These are phyloP conservation scores for Volvox reticuliferus DNA, from an alignment of 139 green algal species.

Conservation along the genomic window DNA sequence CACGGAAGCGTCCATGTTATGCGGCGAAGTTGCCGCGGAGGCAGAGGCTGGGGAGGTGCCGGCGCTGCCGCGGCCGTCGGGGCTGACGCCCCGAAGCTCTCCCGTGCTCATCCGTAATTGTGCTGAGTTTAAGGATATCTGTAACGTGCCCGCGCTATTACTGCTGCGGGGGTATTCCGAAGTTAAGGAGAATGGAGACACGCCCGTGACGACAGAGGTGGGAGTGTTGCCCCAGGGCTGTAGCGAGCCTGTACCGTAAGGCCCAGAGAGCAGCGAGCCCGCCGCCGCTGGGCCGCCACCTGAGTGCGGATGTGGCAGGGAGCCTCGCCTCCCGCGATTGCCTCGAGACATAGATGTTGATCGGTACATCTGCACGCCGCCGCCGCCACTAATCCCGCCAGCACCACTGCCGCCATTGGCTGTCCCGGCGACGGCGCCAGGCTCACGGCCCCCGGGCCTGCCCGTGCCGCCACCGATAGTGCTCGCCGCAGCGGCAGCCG, in stretches of 20 bases:
- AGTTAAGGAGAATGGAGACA: neutral
- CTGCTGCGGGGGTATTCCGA: conserved; percentile 1
- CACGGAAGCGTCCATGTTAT: neutral
- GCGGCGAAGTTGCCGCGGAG: neutral
- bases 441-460: neutral
- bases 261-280: neutral
- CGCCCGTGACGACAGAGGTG: neutral
- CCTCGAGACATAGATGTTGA: neutral
- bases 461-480: neutral
- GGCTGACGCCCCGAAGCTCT: neutral
- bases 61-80: neutral
- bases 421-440: neutral
- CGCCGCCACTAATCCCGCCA: no score
- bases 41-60: neutral
- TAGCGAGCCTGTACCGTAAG: neutral
- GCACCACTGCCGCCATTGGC: neutral
- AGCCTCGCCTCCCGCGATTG: neutral
- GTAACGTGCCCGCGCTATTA: conserved; percentile 12
- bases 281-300: neutral
- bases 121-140: neutral
- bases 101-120: neutral
- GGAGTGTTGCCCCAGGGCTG: neutral
- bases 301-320: neutral
- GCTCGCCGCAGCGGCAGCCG: neutral
- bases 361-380: neutral